Percentiles rank a stretch among this genome's conserved stretches.
Conservation (phyloP, 306 rosid genomes). For the Acacia acuminata region DNA sequence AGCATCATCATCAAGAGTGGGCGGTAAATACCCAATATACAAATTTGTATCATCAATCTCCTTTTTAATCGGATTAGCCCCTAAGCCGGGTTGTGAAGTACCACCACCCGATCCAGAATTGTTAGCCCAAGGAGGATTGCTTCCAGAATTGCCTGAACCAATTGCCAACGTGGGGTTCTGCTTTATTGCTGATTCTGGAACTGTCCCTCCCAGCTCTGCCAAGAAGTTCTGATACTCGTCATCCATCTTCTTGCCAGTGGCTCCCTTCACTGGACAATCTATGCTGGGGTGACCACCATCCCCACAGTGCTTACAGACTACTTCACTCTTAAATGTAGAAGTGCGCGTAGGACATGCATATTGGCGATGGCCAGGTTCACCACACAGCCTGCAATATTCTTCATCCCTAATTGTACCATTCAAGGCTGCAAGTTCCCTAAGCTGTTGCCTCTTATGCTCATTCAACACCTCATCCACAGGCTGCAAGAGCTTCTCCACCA, state of each 20-base stretch:
- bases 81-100: constrained; percentile 67
- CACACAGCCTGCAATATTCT: constrained; percentile 91
- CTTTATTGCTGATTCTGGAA: constrained; percentile 62
- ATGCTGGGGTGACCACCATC: constrained; percentile 99
- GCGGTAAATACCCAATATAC: constrained; percentile 95
- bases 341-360: constrained; percentile 91
- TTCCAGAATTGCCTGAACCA: constrained; percentile 73
- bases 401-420: constrained; percentile 98
- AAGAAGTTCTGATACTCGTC: constrained; percentile 92
- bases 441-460: constrained; percentile 98
- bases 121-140: constrained; percentile 95
- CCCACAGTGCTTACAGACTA: constrained; percentile 93
- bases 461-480: constrained; percentile 98
- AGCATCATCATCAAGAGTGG: constrained; percentile 88
- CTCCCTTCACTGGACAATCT: constrained; percentile 97
- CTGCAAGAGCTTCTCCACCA: constrained; percentile 98
- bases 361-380: constrained; percentile 96
- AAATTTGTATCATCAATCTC: constrained; percentile 92
- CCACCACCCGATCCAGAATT: constrained; percentile 44
- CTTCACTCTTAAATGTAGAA: constrained; percentile 88
- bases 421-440: constrained; percentile 93
- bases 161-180: constrained; percentile 51
- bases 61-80: constrained; percentile 68
- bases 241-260: constrained; percentile 68
- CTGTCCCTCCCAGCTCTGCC: constrained; percentile 83